A percentile compares a stretch with the other conserved stretches of the same genome.
These are phyloP conservation scores for Fusarium circinatum DNA, from an alignment of 2,329 filamentous ascomycete species.

Conservation along the genomic window DNA sequence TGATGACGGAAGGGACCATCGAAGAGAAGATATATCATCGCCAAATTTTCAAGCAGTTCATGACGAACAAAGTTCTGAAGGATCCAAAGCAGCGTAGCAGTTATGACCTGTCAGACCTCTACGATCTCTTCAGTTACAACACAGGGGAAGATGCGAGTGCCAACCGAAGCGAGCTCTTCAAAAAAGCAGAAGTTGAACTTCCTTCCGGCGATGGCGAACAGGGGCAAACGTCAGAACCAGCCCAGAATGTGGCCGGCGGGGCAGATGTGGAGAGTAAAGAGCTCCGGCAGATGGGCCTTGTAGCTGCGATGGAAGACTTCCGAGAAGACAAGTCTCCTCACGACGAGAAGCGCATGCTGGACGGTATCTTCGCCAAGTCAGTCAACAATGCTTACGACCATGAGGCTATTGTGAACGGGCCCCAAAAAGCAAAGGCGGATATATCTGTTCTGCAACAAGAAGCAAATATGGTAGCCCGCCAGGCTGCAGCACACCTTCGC, in stretches of 20 bases:
- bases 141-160: constrained; percentile 67
- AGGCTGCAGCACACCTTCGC: constrained; percentile 80
- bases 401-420: constrained; percentile 87
- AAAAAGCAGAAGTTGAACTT: constrained; percentile 77
- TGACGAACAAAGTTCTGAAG: constrained; percentile 94
- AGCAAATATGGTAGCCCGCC: constrained; percentile 80
- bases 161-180: constrained; percentile 87
- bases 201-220: background rate
- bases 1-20: constrained; percentile 98
- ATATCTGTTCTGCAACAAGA: constrained; percentile 82
- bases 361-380: constrained; percentile 86
- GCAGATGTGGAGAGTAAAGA: constrained; percentile 46
- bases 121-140: constrained; percentile 83
- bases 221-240: constrained; percentile 11
- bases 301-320: constrained; percentile 74
- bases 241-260: constrained; percentile 6
- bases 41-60: constrained; percentile 97
- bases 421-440: constrained; percentile 77
- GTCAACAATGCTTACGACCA: constrained; percentile 95
- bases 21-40: constrained; percentile 99
- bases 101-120: constrained; percentile 88
- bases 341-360: constrained; percentile 82
- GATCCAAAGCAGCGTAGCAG: constrained; percentile 94
- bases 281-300: constrained; percentile 65
- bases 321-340: constrained; percentile 61